Base-by-base conservation (phyloP, 2,329 filamentous ascomycete genomes). In the Penicillium sp. region DNA sequence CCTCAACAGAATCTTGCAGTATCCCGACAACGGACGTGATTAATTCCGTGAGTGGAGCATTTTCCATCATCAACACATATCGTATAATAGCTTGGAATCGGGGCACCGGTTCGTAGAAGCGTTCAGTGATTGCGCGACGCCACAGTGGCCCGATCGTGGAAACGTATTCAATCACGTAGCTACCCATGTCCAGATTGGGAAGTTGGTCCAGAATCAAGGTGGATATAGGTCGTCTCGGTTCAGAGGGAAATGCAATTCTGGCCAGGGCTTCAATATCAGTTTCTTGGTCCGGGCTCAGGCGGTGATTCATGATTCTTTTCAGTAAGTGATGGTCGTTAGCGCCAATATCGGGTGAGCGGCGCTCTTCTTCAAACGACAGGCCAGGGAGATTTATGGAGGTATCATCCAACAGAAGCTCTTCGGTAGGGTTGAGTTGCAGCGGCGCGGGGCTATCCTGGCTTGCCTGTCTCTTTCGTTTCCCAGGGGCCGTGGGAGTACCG, bases 401-500 rank as follows among this genome's bases (percentile, higher is more conserved):
- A 47, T 54, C 62, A 37, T 41, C 55, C 22, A 47, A 49, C 26
- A 45, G 47, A 10, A 37, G 37, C 26, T 60, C 56, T 14, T 47
- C 51, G 2, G 51, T 52, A 11, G 60, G 58, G 29, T 55, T 65
- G 17, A 69, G 39, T 15, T 70, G 63, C 20, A 76, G 56, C 5
- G 70, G 63, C 17, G 70, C 66, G 3, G 76, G 74, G 42, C 74
- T 79, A 39, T 73, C 70, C 33, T 74, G 70, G 12, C 66, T 66
- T 10, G 64, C 49, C 36, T 65, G 62, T 31, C 78, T 64, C 55
- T 80, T 81, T 38, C 78, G 67, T 57, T 81, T 82, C 6, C 68
- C 68, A n/a, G 69, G 68, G 42, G 69, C 70, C 32, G 70, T 74
- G 2, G 78, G 76, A 1, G 77, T 80, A 8, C 61, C 60, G 29